These are phyloP conservation scores for Kuraishia cidri DNA, from an alignment of 805 yeast species.

Conservation along the genomic window DNA sequence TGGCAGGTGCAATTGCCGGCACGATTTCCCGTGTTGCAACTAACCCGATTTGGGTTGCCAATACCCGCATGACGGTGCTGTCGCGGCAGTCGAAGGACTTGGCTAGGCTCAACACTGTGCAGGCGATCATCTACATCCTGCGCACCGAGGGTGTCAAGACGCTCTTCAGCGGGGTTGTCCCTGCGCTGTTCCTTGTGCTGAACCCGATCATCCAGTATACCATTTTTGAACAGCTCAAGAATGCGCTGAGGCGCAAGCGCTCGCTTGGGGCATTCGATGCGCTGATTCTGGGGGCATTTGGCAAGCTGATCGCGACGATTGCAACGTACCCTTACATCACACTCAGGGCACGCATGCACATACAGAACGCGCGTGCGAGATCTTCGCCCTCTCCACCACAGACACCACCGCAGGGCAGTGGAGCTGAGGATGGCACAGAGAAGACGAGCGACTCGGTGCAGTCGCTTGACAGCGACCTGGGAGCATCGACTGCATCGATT, in stretches of 20 bases:
- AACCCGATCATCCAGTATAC: constrained; percentile 93
- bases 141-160: constrained; percentile 64
- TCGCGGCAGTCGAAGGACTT: constrained; percentile 19
- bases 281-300: constrained; percentile 80
- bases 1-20: constrained; percentile 83
- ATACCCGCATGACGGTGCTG: constrained; percentile 75
- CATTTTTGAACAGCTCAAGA: constrained; percentile 79
- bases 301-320: constrained; percentile 83
- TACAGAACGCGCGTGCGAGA: constrained; percentile 26
- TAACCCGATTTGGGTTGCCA: constrained; percentile 93
- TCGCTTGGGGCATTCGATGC: constrained; percentile 65
- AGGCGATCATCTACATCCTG: constrained; percentile 52
- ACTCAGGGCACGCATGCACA: constrained; percentile 80
- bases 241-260: constrained; percentile 44
- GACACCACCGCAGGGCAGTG: constrained; percentile 5
- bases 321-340: constrained; percentile 91
- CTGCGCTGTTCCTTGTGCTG: constrained; percentile 77
- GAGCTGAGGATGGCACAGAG: constrained; percentile 6
- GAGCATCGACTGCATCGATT: not conserved
- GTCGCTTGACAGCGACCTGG: constrained; percentile 10
- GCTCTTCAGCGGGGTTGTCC: constrained; percentile 78
- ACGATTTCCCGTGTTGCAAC: constrained; percentile 73
- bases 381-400: constrained; percentile 5
- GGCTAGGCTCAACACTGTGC: constrained; percentile 36
- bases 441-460: constrained; percentile 5